Base-by-base conservation (phyloP, 139 green algal species). In the Astrephomene gubernaculifera region DNA sequence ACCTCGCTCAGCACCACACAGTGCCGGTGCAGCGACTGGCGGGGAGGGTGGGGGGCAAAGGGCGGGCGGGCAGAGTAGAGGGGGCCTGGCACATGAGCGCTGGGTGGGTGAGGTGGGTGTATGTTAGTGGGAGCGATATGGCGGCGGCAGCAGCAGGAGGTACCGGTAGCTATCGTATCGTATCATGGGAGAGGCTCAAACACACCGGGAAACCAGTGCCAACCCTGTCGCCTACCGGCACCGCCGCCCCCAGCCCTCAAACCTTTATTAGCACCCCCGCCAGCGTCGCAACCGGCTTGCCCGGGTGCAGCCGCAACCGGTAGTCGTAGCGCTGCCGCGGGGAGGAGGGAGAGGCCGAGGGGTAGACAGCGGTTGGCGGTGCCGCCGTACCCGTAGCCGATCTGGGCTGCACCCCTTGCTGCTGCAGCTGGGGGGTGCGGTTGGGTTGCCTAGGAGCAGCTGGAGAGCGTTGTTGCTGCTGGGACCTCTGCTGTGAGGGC, bases 321-420 rank as follows among this genome's bases (percentile, higher is more conserved):
- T 82, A 82, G 57, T 82, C 75, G 57, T 82, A 82, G 2, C 75
- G 75, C 75, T 82, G 75, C 25, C 75, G 75, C 25, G 8, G 73
- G 5, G 52, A n/a, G n/a, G n/a, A n/a, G n/a, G n/a, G n/a, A n/a
- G n/a, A n/a, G n/a, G n/a, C n/a, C n/a, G n/a, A n/a, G n/a, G n/a
- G n/a, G n/a, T n/a, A n/a, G n/a, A n/a, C n/a, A n/a, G n/a, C n/a
- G n/a, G n/a, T n/a, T n/a, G n/a, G n/a, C n/a, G n/a, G n/a, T n/a
- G n/a, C n/a, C n/a, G n/a, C n/a, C n/a, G n/a, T n/a, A n/a, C n/a
- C n/a, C n/a, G n/a, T n/a, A n/a, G n/a, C n/a, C n/a, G n/a, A n/a
- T n/a, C n/a, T n/a, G n/a, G n/a, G n/a, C n/a, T n/a, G n/a, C n/a
- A n/a, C n/a, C n/a, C n/a, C n/a, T n/a, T n/a, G n/a, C n/a, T n/a